Base-by-base conservation (phyloP, 768 basidiomycete genomes). In the Podaxis mareebaensis region DNA sequence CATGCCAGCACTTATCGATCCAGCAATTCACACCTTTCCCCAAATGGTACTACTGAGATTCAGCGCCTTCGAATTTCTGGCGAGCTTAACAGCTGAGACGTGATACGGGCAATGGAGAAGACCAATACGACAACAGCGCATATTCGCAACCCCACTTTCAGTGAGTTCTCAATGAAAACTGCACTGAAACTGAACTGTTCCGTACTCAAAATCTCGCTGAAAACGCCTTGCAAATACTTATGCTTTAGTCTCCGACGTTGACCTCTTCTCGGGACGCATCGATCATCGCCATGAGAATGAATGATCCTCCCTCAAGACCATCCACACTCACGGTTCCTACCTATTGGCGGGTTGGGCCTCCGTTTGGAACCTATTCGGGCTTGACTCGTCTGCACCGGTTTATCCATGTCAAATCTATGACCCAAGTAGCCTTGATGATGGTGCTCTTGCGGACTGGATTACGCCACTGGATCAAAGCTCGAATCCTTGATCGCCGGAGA, bases 1-100 rank as follows among this genome's bases (percentile, higher is more conserved):
- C 64, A 67, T 10, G n/a, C n/a, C n/a, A n/a, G n/a, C n/a, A n/a
- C n/a, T 53, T 53, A n/a, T 55, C 53, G 17, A 55, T 56, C 11
- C 61, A 62, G 33, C 33, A 1, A 48, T 15, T 3, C 20, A 26
- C 40, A 56, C 53, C 1, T 56, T 61, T 20, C 60, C 4, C 13
- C 44, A 5, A 62, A 46, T 11, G 6, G n/a, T 6, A 36, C 42
- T 10, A 33, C 15, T 40, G 28, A 46, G 20, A 17, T 55, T 15
- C 53, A 39, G 33, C 15, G 48, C 28, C 5, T 61, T 12, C n/a
- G 12, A 22, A 24, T 62, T 3, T 39, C 28, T 44, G 30, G 30
- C 20, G 6, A 24, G 20, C 30, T 20, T 20, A 6, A 4, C n/a
- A 13, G 39, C 26, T 4, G 10, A 12, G 11, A 17, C 3, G n/a